Evolutionary conservation across 2,329 filamentous ascomycete species (phyloP).

Genomic region (Stenocarpella maydis): DNA sequence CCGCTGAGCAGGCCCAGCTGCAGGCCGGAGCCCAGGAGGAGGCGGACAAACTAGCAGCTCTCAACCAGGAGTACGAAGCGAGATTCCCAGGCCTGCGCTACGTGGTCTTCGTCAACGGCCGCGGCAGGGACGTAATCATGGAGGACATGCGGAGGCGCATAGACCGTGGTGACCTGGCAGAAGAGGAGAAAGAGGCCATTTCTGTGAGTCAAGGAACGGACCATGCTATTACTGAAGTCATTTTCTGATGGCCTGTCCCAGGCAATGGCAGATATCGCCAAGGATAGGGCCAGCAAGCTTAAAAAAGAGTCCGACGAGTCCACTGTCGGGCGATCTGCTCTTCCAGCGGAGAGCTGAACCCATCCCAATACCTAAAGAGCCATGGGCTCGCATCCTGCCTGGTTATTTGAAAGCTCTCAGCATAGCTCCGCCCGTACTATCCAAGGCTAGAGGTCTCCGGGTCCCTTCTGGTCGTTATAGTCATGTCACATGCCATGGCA

Average conservation of each 20-base stretch:
- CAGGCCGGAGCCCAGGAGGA: conserved; percentile 66
- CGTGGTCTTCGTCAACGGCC: conserved; percentile 91
- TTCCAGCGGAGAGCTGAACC: conserved; percentile 25
- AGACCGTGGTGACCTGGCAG: conserved; percentile 67
- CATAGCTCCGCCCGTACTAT: not conserved
- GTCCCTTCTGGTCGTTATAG: not conserved
- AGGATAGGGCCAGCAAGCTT: conserved; percentile 77
- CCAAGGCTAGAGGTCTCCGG: not conserved
- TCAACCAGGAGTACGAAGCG: conserved; percentile 84
- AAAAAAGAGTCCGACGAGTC: conserved; percentile 33
- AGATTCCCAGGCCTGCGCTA: conserved; percentile 84
- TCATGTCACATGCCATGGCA: not conserved
- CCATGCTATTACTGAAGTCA: conserved; percentile 24
- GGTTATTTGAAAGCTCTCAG: not conserved
- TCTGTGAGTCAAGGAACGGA: conserved; percentile 60
- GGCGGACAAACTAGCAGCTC: conserved; percentile 59
- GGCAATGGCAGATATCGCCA: conserved; percentile 94
- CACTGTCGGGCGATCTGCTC: conserved; percentile 31
- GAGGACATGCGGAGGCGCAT: conserved; percentile 82
- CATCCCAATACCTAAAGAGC: not conserved
- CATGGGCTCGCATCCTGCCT: not conserved
- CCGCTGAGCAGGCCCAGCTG: conserved; percentile 82
- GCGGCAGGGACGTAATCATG: conserved; percentile 78
- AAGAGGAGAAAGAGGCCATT: conserved; percentile 78
- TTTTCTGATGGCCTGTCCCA: conserved; percentile 46